Conservation (phyloP, 2,329 filamentous ascomycete genomes). For the Helicocarpus griseus region DNA sequence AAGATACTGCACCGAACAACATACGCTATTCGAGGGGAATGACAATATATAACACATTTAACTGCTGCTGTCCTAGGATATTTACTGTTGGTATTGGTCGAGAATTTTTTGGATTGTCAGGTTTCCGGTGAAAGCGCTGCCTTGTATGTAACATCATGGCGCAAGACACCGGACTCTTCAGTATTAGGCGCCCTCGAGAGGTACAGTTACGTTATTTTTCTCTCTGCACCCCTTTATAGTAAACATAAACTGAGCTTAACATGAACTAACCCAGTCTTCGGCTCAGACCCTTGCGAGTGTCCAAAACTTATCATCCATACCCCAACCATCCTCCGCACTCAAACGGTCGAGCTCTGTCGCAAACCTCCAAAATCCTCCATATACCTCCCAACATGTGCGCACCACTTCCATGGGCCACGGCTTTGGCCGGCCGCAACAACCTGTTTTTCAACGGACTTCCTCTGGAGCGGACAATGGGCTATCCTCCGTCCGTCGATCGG, state of each 20-base stretch:
- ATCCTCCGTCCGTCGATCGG: slow-evolving; percentile 73
- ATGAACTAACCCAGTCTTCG: slow-evolving; percentile 7
- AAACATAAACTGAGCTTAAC: slow-evolving; percentile 10
- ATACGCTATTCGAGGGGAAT: background rate
- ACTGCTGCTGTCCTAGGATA: background rate
- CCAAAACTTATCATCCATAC: slow-evolving; percentile 73
- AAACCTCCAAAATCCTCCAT: slow-evolving; percentile 53
- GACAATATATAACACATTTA: background rate
- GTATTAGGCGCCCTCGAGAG: slow-evolving; percentile 83
- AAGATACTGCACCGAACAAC: background rate
- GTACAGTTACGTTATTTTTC: slow-evolving; percentile 37
- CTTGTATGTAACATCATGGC: slow-evolving; percentile 52
- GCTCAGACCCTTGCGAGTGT: slow-evolving; percentile 68
- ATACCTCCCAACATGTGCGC: slow-evolving; percentile 63
- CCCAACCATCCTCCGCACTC: slow-evolving; percentile 84
- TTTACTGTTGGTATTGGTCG: background rate
- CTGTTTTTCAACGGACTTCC: slow-evolving; percentile 74
- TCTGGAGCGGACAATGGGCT: slow-evolving; percentile 62
- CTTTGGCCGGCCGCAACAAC: slow-evolving; percentile 71
- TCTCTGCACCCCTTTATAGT: background rate
- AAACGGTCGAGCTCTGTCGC: slow-evolving; percentile 80
- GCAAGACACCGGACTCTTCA: slow-evolving; percentile 81
- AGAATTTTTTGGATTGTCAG: background rate
- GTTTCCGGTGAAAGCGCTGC: slow-evolving; percentile 20
- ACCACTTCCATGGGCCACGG: slow-evolving; percentile 84